These are phyloP conservation scores for Scedosporium minutisporum DNA, from an alignment of 2,329 filamentous ascomycete genomes.

Conservation along the genomic window DNA sequence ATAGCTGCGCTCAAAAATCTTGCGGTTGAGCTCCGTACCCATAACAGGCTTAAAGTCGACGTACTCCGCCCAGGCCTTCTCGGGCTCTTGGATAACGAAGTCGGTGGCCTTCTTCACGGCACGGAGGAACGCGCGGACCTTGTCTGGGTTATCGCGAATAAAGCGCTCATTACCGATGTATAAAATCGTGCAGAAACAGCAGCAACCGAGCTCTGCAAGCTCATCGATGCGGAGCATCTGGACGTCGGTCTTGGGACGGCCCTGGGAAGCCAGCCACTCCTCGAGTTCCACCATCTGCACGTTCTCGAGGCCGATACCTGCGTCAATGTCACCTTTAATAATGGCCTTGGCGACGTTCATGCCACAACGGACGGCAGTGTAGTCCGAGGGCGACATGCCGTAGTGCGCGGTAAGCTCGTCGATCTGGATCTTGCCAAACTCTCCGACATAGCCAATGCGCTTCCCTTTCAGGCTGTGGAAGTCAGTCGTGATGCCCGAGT, in stretches of 20 bases:
- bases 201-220: slow-evolving; percentile 69
- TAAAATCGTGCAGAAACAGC: slow-evolving; percentile 74
- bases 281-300: slow-evolving; percentile 77
- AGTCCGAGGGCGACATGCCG: slow-evolving; percentile 62
- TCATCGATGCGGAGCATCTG: slow-evolving; percentile 77
- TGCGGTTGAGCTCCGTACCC: slow-evolving; percentile 58
- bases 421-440: slow-evolving; percentile 78
- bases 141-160: slow-evolving; percentile 54
- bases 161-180: slow-evolving; percentile 73
- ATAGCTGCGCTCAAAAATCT: slow-evolving; percentile 72
- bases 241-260: slow-evolving; percentile 55
- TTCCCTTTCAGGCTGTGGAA: slow-evolving; percentile 68
- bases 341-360: slow-evolving; percentile 76
- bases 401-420: slow-evolving; percentile 73
- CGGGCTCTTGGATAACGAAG: slow-evolving; percentile 55
- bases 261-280: slow-evolving; percentile 59
- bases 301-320: slow-evolving; percentile 68
- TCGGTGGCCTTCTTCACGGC: slow-evolving; percentile 69
- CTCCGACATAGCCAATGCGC: slow-evolving; percentile 69
- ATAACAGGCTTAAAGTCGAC: slow-evolving; percentile 64
- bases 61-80: slow-evolving; percentile 57
- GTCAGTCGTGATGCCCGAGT: slow-evolving; percentile 63
- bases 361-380: slow-evolving; percentile 67
- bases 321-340: slow-evolving; percentile 62
- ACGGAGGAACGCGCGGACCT: slow-evolving; percentile 57